phyloP scores from a whole-genome alignment of 495 filamentous ascomycete genomes.

The Talaromyces liani region DNA sequence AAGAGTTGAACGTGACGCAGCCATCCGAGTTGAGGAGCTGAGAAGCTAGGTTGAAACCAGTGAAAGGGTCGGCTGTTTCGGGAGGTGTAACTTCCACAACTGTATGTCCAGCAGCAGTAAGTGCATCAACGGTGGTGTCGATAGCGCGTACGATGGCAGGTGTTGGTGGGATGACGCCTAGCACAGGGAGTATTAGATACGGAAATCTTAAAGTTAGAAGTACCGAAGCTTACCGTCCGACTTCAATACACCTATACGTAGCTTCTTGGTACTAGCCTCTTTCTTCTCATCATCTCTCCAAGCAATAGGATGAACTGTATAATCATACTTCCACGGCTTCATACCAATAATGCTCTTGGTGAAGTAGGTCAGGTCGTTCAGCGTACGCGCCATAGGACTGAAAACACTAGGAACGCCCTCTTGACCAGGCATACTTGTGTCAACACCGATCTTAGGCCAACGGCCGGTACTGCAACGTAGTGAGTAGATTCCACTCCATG shows the following conservation, averaged over 20 bases:
- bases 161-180: conserved; percentile 73
- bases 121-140: conserved; percentile 56
- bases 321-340: conserved; percentile 90
- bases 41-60: conserved; percentile 72
- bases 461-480: conserved; percentile 90
- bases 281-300: conserved; percentile 61
- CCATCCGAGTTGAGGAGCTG: conserved; percentile 84
- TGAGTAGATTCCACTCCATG: conserved; percentile 85
- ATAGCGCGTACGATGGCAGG: conserved; percentile 80
- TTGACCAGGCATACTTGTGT: conserved; percentile 89
- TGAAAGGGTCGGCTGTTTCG: conserved; percentile 54
- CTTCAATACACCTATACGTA: conserved; percentile 71
- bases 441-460: conserved; percentile 82
- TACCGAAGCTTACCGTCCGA: conserved; percentile 52
- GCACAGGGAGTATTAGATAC: neutral
- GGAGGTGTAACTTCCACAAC: conserved; percentile 64
- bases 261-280: conserved; percentile 50
- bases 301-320: conserved; percentile 72
- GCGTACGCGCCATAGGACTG: conserved; percentile 86
- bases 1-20: conserved; percentile 71
- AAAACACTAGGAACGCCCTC: conserved; percentile 87
- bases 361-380: conserved; percentile 82
- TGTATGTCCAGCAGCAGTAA: conserved; percentile 66
- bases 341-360: conserved; percentile 69
- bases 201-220: neutral